Conservation (phyloP, 1,284 basidiomycete species). For the Leccinum subspadiceum region DNA sequence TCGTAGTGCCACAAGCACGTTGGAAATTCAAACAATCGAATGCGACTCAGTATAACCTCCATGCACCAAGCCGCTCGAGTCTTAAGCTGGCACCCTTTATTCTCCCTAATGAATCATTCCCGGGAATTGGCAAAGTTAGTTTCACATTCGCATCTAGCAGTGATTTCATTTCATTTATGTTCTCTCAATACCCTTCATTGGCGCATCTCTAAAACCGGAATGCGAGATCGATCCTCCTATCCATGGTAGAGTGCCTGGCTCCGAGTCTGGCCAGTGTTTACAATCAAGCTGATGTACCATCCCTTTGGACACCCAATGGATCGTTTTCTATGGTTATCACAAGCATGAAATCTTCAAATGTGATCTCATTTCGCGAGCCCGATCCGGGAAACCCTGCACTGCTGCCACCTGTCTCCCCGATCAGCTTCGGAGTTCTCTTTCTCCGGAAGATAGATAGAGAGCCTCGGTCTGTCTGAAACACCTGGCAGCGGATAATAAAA, state of each 20-base stretch:
- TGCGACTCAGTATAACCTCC: not conserved
- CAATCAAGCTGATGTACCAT: not conserved
- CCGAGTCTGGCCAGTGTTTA: not conserved
- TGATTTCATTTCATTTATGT: not conserved
- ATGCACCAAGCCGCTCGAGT: not conserved
- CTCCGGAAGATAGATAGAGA: not conserved
- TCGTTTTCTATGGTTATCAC: not conserved
- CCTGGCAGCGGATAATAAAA: not conserved
- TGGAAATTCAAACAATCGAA: not conserved
- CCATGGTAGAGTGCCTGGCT: not conserved
- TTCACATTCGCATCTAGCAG: not conserved
- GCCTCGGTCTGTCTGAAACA: not conserved
- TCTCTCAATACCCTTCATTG: not conserved
- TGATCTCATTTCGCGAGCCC: not conserved
- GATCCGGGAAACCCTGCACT: not conserved
- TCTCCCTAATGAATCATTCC: not conserved
- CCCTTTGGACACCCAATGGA: not conserved
- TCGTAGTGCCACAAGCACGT: not conserved
- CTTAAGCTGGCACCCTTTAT: not conserved
- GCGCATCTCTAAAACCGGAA: not conserved
- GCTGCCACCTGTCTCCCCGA: not conserved
- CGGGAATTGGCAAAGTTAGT: not conserved
- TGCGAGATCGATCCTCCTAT: not conserved
- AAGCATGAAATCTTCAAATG: not conserved
- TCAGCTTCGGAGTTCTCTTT: not conserved